These are phyloP conservation scores for Dipteronia dyeriana DNA, from an alignment of 345 rosid species.

Conservation along the genomic window DNA sequence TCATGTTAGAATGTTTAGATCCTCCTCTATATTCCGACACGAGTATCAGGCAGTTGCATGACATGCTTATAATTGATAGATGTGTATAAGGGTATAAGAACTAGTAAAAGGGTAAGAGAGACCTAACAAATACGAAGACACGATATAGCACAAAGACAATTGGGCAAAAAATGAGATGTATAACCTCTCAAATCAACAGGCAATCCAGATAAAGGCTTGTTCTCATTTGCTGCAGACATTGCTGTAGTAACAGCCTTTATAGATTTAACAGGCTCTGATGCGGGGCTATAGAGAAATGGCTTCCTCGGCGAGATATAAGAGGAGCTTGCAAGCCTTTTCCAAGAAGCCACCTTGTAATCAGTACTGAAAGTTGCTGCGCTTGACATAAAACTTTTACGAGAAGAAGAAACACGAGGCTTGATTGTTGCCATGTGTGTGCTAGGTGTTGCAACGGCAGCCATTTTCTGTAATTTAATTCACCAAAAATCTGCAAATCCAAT, in stretches of 20 bases:
- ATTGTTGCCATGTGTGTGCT: conserved; percentile 35
- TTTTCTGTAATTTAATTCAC: conserved; percentile 21
- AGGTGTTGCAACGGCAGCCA: conserved; percentile 43
- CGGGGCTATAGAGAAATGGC: conserved; percentile 27
- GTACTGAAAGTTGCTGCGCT: conserved; percentile 20
- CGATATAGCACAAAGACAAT: conserved; percentile 7
- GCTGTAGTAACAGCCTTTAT: conserved; percentile 36
- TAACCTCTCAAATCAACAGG: conserved; percentile 60
- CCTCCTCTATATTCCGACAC: neutral
- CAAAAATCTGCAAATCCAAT: conserved; percentile 1
- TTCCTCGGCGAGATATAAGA: conserved; percentile 38
- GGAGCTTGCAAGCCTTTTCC: conserved; percentile 39
- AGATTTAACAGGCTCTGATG: conserved; percentile 21
- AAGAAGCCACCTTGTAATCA: conserved; percentile 31
- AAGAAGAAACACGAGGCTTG: conserved; percentile 37
- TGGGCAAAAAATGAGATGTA: neutral
- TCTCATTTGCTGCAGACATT: conserved; percentile 32
- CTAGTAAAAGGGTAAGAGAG: too few relatives aligned
- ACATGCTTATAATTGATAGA: neutral
- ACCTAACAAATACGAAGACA: neutral
- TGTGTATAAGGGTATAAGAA: neutral
- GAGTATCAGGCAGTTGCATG: neutral
- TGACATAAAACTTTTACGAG: conserved; percentile 20
- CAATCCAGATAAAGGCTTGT: conserved; percentile 46
- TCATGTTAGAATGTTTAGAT: neutral